These are phyloP conservation scores for Talinum fruticosum DNA, from an alignment of 148 eudicot genomes.

Conservation along the genomic window DNA sequence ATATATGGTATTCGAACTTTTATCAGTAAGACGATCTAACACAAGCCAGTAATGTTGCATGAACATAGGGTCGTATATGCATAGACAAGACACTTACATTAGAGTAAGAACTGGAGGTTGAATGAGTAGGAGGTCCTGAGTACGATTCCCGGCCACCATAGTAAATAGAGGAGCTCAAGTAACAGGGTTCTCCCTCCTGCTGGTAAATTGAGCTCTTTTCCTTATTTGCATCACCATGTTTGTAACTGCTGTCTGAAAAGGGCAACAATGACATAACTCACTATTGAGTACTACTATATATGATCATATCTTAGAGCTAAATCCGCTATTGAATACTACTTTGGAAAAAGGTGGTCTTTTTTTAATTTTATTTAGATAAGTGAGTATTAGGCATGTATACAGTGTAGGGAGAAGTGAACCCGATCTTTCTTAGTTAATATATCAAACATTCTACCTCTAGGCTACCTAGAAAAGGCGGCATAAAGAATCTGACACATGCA, in stretches of 20 bases:
- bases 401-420: too few relatives aligned
- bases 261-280: constrained; percentile 1
- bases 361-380: too few relatives aligned
- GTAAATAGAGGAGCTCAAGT: constrained; percentile 81
- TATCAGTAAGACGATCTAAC: too few relatives aligned
- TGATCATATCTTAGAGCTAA: not conserved
- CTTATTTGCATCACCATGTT: constrained; percentile 25
- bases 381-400: too few relatives aligned
- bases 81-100: constrained; percentile 38
- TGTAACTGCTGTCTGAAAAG: constrained; percentile 25
- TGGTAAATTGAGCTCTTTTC: constrained; percentile 37
- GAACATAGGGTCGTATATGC: not conserved
- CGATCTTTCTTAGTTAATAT: too few relatives aligned
- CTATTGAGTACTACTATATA: not conserved
- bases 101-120: constrained; percentile 29
- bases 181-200: constrained; percentile 59
- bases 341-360: too few relatives aligned
- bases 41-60: not conserved
- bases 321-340: too few relatives aligned
- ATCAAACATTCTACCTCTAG: too few relatives aligned
- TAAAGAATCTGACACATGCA: too few relatives aligned
- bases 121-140: constrained; percentile 35
- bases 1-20: too few relatives aligned
- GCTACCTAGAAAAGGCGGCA: too few relatives aligned
- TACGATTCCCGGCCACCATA: constrained; percentile 87